Base-by-base conservation (phyloP, 441 rosid genomes). In the Euphorbia celastroides region DNA sequence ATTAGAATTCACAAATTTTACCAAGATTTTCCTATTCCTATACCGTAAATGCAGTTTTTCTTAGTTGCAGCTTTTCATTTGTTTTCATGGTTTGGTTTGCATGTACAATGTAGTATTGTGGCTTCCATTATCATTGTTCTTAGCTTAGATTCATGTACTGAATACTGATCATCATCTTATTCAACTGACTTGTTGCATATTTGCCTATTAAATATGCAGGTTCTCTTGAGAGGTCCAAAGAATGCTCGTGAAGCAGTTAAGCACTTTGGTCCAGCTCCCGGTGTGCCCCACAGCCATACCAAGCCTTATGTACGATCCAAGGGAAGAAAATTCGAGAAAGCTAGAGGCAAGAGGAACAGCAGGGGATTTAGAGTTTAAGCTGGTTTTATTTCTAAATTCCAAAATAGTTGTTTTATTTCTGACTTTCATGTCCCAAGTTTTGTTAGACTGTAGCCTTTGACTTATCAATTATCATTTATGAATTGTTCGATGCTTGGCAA, bases 241-340 rank as follows among this genome's bases (percentile, higher is more conserved):
- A 93, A 88, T 70, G 78, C 96, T 13, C 93, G 97, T 62, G 97
- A 93, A 64, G 97, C 96, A 22, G 99, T 89, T 65, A 93, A 91
- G 75, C 99, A 93, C 82, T 93, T 93, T 9, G 99, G 99, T 2
- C 93, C 86, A 9, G 97, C 99, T 50, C 97, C 99, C 52, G 93
- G 99, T 78, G 95, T 93, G 59, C 99, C 99, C 14, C 89, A 83
- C 86, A 93, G 95, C 81, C 86, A 83, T 75, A 65, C 95, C 13
- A 93, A 90, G 78, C 97, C 98, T 2, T 91, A 86, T 55, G 95
- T 91, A 38, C 88, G 96, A 6, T 64, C 87, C 0, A 82, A 79
- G 79, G 99, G 99, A 73, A 91, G 96, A 78, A 94, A 94, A 75
- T 94, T 86, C 63, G 99, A 93, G 85, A 88, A 70, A 74, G 96